Conservation (phyloP, 2,329 filamentous ascomycete genomes). For the Lithohypha guttulata region DNA sequence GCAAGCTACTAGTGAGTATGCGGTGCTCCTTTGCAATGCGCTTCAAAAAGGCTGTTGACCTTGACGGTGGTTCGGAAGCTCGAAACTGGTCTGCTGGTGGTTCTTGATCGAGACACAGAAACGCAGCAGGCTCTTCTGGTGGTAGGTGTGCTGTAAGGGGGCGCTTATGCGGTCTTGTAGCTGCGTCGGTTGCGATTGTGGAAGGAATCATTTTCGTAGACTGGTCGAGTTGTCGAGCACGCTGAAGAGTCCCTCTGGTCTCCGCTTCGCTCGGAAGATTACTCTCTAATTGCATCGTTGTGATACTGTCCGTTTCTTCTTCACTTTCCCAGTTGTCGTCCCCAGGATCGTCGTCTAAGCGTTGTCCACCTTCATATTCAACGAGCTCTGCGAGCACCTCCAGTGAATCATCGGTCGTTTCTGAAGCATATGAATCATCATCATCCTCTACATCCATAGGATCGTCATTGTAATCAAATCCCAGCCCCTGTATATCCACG, state of each 20-base stretch:
- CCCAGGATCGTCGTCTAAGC: slow-evolving; percentile 33
- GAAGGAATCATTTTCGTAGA: slow-evolving; percentile 1
- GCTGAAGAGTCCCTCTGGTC: not conserved
- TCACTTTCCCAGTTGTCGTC: slow-evolving; percentile 29
- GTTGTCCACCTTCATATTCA: slow-evolving; percentile 35
- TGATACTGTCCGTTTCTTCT: slow-evolving; percentile 5
- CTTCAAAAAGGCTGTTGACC: slow-evolving; percentile 30
- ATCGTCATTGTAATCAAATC: slow-evolving; percentile 26
- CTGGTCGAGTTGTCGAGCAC: not conserved
- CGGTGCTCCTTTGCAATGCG: slow-evolving; percentile 48
- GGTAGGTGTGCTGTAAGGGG: slow-evolving; percentile 3
- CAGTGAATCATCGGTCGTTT: slow-evolving; percentile 14
- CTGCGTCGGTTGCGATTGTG: not conserved
- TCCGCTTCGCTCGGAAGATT: slow-evolving; percentile 10
- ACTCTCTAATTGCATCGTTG: not conserved
- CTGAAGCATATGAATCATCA: slow-evolving; percentile 24
- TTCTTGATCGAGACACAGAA: slow-evolving; percentile 32
- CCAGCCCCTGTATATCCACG: slow-evolving; percentile 24
- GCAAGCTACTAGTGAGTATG: slow-evolving; percentile 45
- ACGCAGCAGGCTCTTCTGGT: slow-evolving; percentile 24
- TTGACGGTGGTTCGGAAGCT: slow-evolving; percentile 20
- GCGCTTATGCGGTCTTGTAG: not conserved
- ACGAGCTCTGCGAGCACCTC: slow-evolving; percentile 25
- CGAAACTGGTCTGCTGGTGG: slow-evolving; percentile 35
- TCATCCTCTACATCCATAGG: slow-evolving; percentile 24